phyloP scores from a whole-genome alignment of 257 asterid genomes.

The Nyctanthes arbortristis region DNA sequence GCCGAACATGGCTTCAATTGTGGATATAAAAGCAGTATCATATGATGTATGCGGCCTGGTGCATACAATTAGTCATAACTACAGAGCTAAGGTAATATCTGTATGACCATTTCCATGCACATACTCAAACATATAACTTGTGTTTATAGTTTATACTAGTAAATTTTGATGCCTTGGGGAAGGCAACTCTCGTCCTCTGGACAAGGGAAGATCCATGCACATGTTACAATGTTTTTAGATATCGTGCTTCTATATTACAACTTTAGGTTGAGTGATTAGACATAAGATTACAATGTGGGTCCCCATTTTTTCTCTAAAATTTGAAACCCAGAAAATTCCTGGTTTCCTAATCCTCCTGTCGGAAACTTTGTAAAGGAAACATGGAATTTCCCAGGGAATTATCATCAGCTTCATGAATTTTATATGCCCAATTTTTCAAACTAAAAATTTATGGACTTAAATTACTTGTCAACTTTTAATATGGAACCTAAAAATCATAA shows the following conservation, averaged over 20 bases:
- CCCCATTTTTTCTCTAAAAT: neutral
- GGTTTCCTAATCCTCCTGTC: no score
- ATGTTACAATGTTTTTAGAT: no score
- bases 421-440: neutral
- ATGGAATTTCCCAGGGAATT: neutral
- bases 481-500: neutral
- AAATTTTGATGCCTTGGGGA: conserved; percentile 9
- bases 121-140: neutral
- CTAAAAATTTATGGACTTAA: neutral
- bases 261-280: no score
- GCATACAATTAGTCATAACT: conserved; percentile 64
- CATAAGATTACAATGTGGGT: conserved; percentile 3
- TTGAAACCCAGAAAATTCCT: no score
- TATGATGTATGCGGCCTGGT: conserved; percentile 82
- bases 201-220: no score
- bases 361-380: neutral
- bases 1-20: conserved; percentile 90
- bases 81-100: conserved; percentile 75
- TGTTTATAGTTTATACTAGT: conserved; percentile 4
- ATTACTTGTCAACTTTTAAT: neutral
- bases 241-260: no score
- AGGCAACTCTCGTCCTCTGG: conserved; percentile 11
- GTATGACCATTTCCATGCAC: neutral
- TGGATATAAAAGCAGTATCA: conserved; percentile 81
- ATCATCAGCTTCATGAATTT: neutral